Conservation (phyloP, 2,329 filamentous ascomycete genomes). For the Venturia nashicola region DNA sequence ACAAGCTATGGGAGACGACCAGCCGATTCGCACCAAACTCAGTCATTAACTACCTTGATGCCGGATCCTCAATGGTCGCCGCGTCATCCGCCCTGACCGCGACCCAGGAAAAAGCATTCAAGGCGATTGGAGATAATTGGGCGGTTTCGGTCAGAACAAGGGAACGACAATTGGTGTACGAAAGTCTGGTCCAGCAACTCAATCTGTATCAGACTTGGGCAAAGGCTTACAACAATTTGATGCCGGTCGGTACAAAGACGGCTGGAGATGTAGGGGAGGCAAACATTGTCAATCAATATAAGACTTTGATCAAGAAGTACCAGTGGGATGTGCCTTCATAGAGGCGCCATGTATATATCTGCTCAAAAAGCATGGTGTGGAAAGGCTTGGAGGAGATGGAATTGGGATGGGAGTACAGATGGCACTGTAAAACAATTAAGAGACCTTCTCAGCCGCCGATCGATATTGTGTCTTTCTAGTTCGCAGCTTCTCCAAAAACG, state of each 20-base stretch:
- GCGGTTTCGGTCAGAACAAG: not conserved
- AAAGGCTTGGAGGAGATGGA: not conserved
- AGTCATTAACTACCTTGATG: not conserved
- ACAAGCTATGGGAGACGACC: not conserved
- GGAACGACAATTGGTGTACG: not conserved
- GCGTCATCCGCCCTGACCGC: not conserved
- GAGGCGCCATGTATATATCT: not conserved
- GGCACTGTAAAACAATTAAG: not conserved
- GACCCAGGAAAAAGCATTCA: not conserved
- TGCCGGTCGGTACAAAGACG: not conserved
- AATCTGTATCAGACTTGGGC: not conserved
- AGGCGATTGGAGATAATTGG: not conserved
- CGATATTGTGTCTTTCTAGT: not conserved
- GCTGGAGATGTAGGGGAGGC: not conserved
- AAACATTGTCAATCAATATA: not conserved
- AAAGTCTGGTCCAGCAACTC: not conserved
- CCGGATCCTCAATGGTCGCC: not conserved
- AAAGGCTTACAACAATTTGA: not conserved
- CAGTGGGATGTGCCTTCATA: not conserved
- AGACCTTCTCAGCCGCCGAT: not conserved
- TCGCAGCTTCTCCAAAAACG: too few species aligned
- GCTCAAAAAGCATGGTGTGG: not conserved
- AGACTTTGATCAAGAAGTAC: not conserved
- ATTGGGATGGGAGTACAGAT: not conserved
- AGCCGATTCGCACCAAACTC: not conserved